Percentiles rank a stretch among this genome's conserved stretches.
phyloP scores from a whole-genome alignment of 768 basidiomycete species.

The Termitomyces sp. region DNA sequence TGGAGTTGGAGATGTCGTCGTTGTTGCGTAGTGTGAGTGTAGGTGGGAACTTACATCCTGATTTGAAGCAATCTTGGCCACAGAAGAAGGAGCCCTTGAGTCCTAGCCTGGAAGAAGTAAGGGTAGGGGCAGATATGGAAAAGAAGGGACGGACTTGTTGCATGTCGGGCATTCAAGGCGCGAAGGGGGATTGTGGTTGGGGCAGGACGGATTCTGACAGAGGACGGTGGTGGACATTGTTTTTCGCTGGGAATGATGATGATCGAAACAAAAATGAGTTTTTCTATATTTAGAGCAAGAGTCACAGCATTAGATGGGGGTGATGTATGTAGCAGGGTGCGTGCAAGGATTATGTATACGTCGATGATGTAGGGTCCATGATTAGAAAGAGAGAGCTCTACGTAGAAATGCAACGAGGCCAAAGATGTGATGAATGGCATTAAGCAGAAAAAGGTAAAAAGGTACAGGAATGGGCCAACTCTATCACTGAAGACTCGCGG shows the following conservation, averaged over 20 bases:
- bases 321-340: constrained; percentile 6
- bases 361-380: constrained; percentile 17
- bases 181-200: constrained; percentile 80
- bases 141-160: constrained; percentile 59
- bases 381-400: constrained; percentile 9
- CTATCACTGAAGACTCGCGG: constrained; percentile 7
- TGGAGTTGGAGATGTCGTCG: constrained; percentile 5
- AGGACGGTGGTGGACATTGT: constrained; percentile 18
- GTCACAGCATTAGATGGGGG: constrained; percentile 5
- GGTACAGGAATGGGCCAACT: constrained; percentile 5
- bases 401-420: constrained; percentile 27
- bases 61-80: constrained; percentile 94
- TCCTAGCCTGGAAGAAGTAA: constrained; percentile 49
- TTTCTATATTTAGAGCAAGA: constrained; percentile 8
- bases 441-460: constrained; percentile 12
- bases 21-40: background rate
- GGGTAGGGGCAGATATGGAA: constrained; percentile 7
- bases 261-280: constrained; percentile 8
- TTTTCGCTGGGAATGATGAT: constrained; percentile 2
- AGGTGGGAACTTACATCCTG: constrained; percentile 62
- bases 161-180: constrained; percentile 91
- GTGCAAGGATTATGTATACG: constrained; percentile 21
- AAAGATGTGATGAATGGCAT: constrained; percentile 33
- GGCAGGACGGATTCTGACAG: constrained; percentile 69
- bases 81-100: constrained; percentile 88